Conservation (phyloP, 2,329 filamentous ascomycete genomes). For the Xylaria sp. region DNA sequence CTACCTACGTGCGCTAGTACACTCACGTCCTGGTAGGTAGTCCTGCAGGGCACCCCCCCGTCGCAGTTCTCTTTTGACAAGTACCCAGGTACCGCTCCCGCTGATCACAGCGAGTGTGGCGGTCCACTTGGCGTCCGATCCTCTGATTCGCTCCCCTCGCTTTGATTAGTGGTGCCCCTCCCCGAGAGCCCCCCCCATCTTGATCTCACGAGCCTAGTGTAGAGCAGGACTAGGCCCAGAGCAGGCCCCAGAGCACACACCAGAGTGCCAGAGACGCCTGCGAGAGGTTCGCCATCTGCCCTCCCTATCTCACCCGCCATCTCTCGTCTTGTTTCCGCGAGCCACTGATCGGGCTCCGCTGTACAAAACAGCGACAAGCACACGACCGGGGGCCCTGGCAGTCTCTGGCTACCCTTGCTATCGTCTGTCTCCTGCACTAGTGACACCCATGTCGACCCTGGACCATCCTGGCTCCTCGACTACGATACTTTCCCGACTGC, state of each 20-base stretch:
- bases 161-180: constrained; percentile 35
- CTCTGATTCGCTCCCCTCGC: constrained; percentile 40
- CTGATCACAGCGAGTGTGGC: constrained; percentile 47
- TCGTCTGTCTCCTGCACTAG: constrained; percentile 36
- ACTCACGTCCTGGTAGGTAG: constrained; percentile 30
- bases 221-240: constrained; percentile 1
- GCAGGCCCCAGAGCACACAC: not conserved
- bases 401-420: not conserved
- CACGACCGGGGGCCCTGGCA: constrained; percentile 34
- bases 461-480: constrained; percentile 31
- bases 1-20: not conserved
- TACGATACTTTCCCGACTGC: too few relatives aligned
- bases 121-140: constrained; percentile 35
- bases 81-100: constrained; percentile 39
- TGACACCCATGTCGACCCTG: constrained; percentile 36
- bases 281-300: constrained; percentile 21
- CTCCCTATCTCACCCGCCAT: constrained; percentile 31
- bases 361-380: constrained; percentile 15
- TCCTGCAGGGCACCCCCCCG: constrained; percentile 44
- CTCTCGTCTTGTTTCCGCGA: constrained; percentile 31
- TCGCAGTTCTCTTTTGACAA: constrained; percentile 44
- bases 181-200: constrained; percentile 40
- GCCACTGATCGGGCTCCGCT: constrained; percentile 26
- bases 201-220: constrained; percentile 43
- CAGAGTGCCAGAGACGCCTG: constrained; percentile 9